These are phyloP conservation scores for Polygonum maritimum DNA, from an alignment of 148 eudicot genomes.

Conservation along the genomic window DNA sequence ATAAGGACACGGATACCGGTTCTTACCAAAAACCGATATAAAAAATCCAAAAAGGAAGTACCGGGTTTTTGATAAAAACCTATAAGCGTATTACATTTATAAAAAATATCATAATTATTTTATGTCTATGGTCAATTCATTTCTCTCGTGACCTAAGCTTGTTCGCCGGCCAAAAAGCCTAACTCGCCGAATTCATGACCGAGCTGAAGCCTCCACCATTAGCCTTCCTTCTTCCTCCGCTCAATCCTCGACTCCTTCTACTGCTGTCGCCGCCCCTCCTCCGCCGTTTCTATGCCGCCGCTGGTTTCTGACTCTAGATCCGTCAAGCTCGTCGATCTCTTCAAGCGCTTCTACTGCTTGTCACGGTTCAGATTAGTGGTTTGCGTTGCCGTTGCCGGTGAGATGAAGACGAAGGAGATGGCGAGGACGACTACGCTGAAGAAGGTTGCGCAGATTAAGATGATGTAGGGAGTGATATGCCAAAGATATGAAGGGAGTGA, in stretches of 20 bases:
- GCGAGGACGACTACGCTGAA: constrained; percentile 11
- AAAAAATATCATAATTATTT: too few species aligned
- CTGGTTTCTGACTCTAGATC: not conserved
- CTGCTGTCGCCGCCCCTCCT: constrained; percentile 29
- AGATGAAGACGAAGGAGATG: constrained; percentile 11
- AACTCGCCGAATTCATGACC: too few species aligned
- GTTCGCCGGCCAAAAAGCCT: too few species aligned
- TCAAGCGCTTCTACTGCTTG: constrained; percentile 15
- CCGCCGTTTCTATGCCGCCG: not conserved
- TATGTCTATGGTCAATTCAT: too few species aligned
- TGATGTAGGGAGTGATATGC: too few species aligned
- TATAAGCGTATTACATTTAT: too few species aligned
- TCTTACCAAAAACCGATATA: too few species aligned
- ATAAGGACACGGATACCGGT: too few species aligned
- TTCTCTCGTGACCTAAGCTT: too few species aligned
- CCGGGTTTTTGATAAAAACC: too few species aligned
- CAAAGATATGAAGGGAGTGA: too few species aligned
- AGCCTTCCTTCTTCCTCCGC: constrained; percentile 30
- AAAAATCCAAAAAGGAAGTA: too few species aligned
- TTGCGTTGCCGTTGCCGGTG: constrained; percentile 10
- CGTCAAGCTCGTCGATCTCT: constrained; percentile 37
- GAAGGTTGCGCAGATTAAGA: constrained; percentile 15
- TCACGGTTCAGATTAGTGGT: constrained; percentile 2
- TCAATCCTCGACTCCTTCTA: constrained; percentile 36
- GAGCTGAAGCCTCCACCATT: not conserved